Conservation (phyloP, 257 asterid genomes). For the Solanum medicagineum region DNA sequence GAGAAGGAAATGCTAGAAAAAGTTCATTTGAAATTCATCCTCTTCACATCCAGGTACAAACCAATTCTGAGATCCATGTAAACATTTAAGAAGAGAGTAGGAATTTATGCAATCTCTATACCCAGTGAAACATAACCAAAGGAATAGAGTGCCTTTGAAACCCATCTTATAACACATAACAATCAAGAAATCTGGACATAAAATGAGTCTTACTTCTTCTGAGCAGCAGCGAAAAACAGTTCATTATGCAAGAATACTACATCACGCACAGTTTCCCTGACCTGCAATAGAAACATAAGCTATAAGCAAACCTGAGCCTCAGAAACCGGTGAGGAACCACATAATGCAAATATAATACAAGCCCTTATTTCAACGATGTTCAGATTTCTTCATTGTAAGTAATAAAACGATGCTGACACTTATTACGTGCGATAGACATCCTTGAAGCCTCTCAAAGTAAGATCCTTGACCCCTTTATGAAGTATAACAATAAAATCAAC, state of each 20-base stretch:
- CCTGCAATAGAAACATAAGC: constrained; percentile 30
- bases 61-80: background rate
- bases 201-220: constrained; percentile 55
- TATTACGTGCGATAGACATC: background rate
- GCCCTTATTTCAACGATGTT: background rate
- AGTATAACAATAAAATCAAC: background rate
- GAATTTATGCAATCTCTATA: background rate
- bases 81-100: background rate
- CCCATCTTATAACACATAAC: background rate
- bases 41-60: no score
- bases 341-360: background rate
- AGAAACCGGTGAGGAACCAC: background rate
- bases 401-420: background rate
- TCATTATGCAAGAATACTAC: constrained; percentile 85
- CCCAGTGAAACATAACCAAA: background rate
- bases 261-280: constrained; percentile 71
- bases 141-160: background rate
- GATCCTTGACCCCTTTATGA: background rate
- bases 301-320: background rate
- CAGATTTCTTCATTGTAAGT: no score
- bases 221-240: constrained; percentile 87
- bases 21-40: background rate
- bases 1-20: background rate
- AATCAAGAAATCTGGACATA: background rate
- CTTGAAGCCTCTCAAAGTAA: background rate